phyloP scores from a whole-genome alignment of 306 rosid genomes.

The Luffa aegyptiaca region DNA sequence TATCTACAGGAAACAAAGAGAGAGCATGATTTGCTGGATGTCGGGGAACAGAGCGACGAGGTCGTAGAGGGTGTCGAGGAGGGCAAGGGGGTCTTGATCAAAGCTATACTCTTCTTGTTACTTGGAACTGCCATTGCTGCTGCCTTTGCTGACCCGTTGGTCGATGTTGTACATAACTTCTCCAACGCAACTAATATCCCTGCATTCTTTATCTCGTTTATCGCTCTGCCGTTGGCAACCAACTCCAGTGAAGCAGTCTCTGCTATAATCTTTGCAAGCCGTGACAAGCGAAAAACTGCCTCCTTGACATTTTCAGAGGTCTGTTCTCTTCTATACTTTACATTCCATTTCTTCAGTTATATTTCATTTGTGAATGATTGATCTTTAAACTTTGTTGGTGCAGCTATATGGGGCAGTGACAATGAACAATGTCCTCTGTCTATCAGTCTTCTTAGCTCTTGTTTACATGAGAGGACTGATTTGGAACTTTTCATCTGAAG shows the following conservation, averaged over 20 bases:
- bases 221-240: conserved; percentile 74
- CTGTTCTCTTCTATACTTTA: conserved; percentile 13
- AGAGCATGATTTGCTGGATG: conserved; percentile 59
- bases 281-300: conserved; percentile 67
- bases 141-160: conserved; percentile 76
- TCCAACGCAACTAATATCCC: conserved; percentile 87
- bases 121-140: conserved; percentile 77
- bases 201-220: conserved; percentile 88
- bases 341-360: background rate
- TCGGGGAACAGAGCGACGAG: conserved; percentile 36
- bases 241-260: conserved; percentile 91
- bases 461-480: conserved; percentile 67
- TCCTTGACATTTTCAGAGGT: conserved; percentile 94
- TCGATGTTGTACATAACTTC: conserved; percentile 78
- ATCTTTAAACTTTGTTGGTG: conserved; percentile 8
- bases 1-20: conserved; percentile 52
- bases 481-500: conserved; percentile 93
- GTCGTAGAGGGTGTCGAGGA: conserved; percentile 25
- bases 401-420: conserved; percentile 91
- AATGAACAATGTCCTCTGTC: conserved; percentile 88
- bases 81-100: conserved; percentile 30
- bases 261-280: conserved; percentile 78
- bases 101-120: conserved; percentile 51
- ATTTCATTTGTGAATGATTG: background rate
- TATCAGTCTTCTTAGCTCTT: conserved; percentile 80